Conservation (phyloP, 2,329 filamentous ascomycete species). For the Hypoxylon sp. region DNA sequence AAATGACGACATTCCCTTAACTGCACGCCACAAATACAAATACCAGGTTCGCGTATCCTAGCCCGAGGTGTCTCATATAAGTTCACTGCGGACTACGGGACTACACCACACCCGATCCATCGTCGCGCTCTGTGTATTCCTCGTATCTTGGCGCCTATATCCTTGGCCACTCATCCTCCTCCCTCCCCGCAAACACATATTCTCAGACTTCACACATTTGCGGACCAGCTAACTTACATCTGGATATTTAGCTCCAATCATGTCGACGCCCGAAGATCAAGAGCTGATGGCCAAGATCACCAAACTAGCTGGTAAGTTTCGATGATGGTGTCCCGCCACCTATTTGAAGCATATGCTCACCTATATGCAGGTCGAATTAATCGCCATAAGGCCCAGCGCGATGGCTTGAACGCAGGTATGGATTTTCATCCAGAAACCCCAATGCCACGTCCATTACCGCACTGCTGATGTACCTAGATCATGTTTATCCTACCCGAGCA, state of each 20-base stretch:
- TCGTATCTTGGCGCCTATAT: conserved; percentile 1
- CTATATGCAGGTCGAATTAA: conserved; percentile 77
- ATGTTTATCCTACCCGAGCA: conserved; percentile 38
- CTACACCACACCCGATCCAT: conserved; percentile 5
- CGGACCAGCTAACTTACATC: conserved; percentile 40
- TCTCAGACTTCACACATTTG: neutral
- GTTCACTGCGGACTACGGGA: conserved; percentile 10
- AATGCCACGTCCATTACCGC: neutral
- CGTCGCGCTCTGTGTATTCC: neutral
- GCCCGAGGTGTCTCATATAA: conserved; percentile 18
- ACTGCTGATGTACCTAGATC: conserved; percentile 32
- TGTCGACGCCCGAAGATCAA: conserved; percentile 58
- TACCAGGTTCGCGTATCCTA: conserved; percentile 4
- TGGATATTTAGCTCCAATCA: conserved; percentile 36
- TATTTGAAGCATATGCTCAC: conserved; percentile 38
- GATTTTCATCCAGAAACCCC: neutral
- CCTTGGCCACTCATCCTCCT: neutral
- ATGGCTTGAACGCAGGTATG: conserved; percentile 54
- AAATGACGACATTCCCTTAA: conserved; percentile 17
- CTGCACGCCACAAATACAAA: conserved; percentile 8
- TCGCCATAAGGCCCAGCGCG: conserved; percentile 76
- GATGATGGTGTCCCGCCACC: conserved; percentile 12
- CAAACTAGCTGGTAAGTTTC: conserved; percentile 61
- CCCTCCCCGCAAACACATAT: neutral
- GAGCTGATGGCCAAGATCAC: conserved; percentile 67